Evolutionary conservation across 768 basidiomycete genomes (phyloP).

Genomic region (Imleria badia): DNA sequence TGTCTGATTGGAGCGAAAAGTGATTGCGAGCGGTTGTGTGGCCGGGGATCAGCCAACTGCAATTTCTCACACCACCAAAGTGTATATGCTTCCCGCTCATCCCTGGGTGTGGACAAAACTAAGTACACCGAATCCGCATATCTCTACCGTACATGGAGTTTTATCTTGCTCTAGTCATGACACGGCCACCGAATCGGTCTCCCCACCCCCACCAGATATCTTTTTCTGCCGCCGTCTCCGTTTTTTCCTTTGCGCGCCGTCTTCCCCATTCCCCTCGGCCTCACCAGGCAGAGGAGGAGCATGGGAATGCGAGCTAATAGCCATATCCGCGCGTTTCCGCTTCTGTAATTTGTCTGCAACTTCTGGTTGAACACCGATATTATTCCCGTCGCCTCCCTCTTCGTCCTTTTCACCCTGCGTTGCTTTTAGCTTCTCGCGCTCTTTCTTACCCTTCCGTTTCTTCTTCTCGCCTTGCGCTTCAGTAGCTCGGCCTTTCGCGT

Average conservation of each 20-base stretch:
- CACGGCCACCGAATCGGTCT: not conserved
- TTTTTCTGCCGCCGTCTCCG: conserved; percentile 44
- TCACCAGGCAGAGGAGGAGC: conserved; percentile 9
- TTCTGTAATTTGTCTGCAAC: conserved; percentile 4
- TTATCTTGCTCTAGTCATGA: not conserved
- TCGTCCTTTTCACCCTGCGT: conserved; percentile 17
- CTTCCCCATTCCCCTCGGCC: conserved; percentile 6
- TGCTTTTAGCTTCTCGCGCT: conserved; percentile 54
- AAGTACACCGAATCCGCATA: no score
- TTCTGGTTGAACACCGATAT: not conserved
- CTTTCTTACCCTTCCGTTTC: conserved; percentile 72
- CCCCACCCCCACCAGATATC: conserved; percentile 11
- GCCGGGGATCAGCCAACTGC: no score
- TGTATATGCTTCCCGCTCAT: no score
- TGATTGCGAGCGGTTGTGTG: no score
- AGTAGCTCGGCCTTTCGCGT: conserved; percentile 1
- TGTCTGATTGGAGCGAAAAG: no score
- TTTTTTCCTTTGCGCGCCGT: conserved; percentile 33
- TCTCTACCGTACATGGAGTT: no score
- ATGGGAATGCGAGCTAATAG: conserved; percentile 4
- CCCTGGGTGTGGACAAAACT: no score
- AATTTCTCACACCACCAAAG: no score
- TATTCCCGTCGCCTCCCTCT: not conserved
- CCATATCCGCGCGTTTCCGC: conserved; percentile 16
- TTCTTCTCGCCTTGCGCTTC: conserved; percentile 37